Base-by-base conservation (phyloP, 805 yeast genomes). In the Blastobotrys terrestris region DNA sequence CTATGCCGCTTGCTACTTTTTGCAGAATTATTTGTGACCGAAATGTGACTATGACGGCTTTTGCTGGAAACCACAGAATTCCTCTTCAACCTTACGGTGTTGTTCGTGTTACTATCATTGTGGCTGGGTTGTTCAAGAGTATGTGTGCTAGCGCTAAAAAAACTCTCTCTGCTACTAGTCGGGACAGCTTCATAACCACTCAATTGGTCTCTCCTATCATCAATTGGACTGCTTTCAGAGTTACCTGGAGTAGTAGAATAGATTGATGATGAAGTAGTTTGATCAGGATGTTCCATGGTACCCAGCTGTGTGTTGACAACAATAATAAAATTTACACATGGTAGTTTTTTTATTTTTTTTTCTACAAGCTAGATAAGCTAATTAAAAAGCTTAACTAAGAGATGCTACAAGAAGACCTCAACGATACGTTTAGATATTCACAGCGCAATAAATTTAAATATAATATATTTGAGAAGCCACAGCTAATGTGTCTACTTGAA, bases 161-260 rank as follows among this genome's bases (percentile, higher is more conserved):
- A 26, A 11, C 35, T 26, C 11, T 26, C 35, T 7, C 26, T 21
- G 14, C 46, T 20, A 15, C 16, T 44, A 16, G 11, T 40, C 7
- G 44, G 18, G 18, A 46, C 21, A 13, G 18, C 48, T 26, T 26
- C 19, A 15, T 46, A 26, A 11, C 35, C 35, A 26, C 16, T 46
- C 39, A 14, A 15, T 22, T 26, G 19, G 4, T 44, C 6, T 6
- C 21, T 44, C 46, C 18, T 19, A 4, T 16, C 46, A 4, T 16
- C 46, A 18, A 20, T 44, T 44, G 21, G 18, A 8, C 15, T 44
- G 19, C 15, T 4, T 39, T n/a, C 40, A 39, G 39, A 46, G 18
- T 46, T 22, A 18, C 39, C 22, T 15, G 48, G 22, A 39, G 31
- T n/a, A 40, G 31, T 46, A 21, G 48, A 46, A 31, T 46, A 19